Base-by-base conservation (phyloP, 176 grass and related monocot genomes). In the Lolium perenne region DNA sequence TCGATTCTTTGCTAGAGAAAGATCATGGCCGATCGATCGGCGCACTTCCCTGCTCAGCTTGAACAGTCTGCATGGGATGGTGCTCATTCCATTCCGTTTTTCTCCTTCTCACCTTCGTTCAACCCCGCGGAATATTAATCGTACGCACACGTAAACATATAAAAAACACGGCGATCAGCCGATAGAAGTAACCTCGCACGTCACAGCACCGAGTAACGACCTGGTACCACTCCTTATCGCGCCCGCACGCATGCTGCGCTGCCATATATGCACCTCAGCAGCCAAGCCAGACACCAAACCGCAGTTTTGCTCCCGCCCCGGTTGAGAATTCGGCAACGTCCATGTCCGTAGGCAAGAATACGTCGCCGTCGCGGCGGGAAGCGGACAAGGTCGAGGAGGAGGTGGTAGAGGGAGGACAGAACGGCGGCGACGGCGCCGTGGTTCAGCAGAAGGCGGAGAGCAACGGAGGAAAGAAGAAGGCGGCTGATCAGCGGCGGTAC, bases 301-400 rank as follows among this genome's bases (percentile, higher is more conserved):
- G 76, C 20, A 13, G 55, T n/a, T 45, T 43, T n/a, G 0, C 8
- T 10, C 47, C 22, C 72, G 17, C 4, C 12, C 76, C 53, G 4
- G 32, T 59, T 4, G 76, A 43, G 10, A 35, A 76, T 21, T 59
- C 76, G 21, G 18, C 6, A 20, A 38, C 53, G 68, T 25, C 70
- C 67, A 94, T 94, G 89, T 84, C 92, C 0, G 74, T 91, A 18
- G 79, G 83, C 25, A 76, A 60, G 47, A 86, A 72, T 57, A 18
- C 71, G 40, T 46, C 68, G 23, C 18, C 48, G 38, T 55, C 82
- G 46, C 79, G 49, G 26, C 78, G 56, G 20, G 29, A 0, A 18
- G 60, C 25, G 13, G 29, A 79, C n/a, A 17, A 74, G 13, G 22
- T 48, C 71, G 67, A 21, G n/a, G 23, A 70, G n/a, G 54, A 49